A percentile compares a stretch with the other conserved stretches of the same genome.
Evolutionary conservation across 352 stramenopile genomes (phyloP).

Genomic region (Pythium volutum): DNA sequence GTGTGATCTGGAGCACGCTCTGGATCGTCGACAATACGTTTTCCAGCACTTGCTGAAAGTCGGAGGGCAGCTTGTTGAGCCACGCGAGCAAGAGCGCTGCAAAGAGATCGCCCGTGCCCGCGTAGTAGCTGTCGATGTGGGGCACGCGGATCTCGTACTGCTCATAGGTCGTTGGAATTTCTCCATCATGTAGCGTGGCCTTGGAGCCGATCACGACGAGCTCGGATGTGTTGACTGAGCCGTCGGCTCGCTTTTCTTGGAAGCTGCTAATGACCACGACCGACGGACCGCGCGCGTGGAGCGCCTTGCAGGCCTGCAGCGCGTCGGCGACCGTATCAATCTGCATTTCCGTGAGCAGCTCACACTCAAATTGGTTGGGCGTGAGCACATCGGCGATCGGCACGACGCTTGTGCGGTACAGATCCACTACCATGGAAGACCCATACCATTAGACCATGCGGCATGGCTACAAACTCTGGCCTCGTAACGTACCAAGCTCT

Average conservation of each 20-base stretch:
- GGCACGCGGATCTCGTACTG: conserved; percentile 80
- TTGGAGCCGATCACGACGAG: conserved; percentile 72
- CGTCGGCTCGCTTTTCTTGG: conserved; percentile 34
- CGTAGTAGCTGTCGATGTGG: conserved; percentile 82
- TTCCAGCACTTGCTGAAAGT: conserved; percentile 71
- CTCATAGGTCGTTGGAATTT: conserved; percentile 36
- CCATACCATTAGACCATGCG: background rate
- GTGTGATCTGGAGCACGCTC: conserved; percentile 68
- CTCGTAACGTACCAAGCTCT: conserved; percentile 52
- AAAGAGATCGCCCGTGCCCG: conserved; percentile 80
- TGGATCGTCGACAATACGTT: conserved; percentile 81
- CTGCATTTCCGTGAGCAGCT: conserved; percentile 71
- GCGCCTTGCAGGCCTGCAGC: conserved; percentile 63
- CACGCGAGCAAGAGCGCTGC: conserved; percentile 78
- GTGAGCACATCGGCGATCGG: conserved; percentile 83
- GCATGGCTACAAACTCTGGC: conserved; percentile 3
- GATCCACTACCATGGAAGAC: conserved; percentile 42
- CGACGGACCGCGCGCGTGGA: conserved; percentile 64
- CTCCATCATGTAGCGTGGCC: conserved; percentile 2
- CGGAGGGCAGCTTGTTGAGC: conserved; percentile 54
- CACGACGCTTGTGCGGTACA: conserved; percentile 76
- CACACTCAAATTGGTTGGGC: conserved; percentile 85
- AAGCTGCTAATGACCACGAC: conserved; percentile 87
- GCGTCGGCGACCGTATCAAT: conserved; percentile 64
- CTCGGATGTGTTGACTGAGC: conserved; percentile 28